Base-by-base conservation (phyloP, 1,284 basidiomycete species). In the Heterobasidion irregulare region DNA sequence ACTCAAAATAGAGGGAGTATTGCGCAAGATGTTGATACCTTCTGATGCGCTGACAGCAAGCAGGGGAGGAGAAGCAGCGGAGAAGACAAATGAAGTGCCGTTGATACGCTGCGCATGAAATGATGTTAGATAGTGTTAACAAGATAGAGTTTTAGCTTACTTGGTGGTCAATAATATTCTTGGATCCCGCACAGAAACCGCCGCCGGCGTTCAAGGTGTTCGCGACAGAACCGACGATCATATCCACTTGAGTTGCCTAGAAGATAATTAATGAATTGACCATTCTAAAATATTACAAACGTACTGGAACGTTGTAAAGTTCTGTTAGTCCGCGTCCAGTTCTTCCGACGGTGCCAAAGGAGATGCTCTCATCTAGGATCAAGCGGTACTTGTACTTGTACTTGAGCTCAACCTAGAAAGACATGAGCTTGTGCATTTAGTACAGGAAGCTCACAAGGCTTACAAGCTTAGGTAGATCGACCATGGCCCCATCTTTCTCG, bases 281-380 rank as follows among this genome's bases (percentile, higher is more conserved):
- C 32, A 13, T 38, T 32, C 46, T 8, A 50, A 12, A 6, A 47
- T 15, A 8, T 16, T 41, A 33, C 12, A 52, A 41, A 70, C 86
- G 52, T 70, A 92, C 92, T 0, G 94, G 87, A 53, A 98, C 86
- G 59, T 92, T 92, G 71, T 90, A 97, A 45, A 96, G 73, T 67
- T 99, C 97, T 0, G 97, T 98, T 48, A 98, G 73, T 45, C 96
- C 96, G 56, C 94, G 88, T 47, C 96, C 97, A 45, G 94, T 97
- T 52, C 89, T 78, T 46, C 97, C 96, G 34, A 99, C 83, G 50
- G 89, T 84, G 43, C 96, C 96, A 65, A 99, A 94, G 2, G 94
- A 97, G 66, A 92, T 84, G 58, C 83, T 87, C 72, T 99, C 97
- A 70, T 99, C 96, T 18, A 99, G 79, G 58, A 99, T 89, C 55